A percentile compares a stretch with the other conserved stretches of the same genome.
Conservation (phyloP, 1,284 basidiomycete genomes). For the Leccinum subatratum region DNA sequence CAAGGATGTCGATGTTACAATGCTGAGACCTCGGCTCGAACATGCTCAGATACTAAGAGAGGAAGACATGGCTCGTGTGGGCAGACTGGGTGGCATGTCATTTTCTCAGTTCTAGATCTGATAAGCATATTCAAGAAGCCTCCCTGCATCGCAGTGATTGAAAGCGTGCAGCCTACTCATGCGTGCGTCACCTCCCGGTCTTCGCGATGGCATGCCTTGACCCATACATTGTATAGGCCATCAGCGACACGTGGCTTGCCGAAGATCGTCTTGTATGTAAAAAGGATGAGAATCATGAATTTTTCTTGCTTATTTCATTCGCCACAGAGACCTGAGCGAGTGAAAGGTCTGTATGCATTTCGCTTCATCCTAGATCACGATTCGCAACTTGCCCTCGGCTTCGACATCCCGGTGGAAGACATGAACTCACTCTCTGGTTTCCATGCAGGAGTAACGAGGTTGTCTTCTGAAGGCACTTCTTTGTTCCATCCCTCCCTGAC, state of each 20-base stretch:
- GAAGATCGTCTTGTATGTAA: slow-evolving; percentile 71
- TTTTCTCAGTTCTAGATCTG: slow-evolving; percentile 1
- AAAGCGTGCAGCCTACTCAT: slow-evolving; percentile 86
- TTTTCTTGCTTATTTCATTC: neutral
- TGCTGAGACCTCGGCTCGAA: slow-evolving; percentile 78
- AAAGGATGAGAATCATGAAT: neutral
- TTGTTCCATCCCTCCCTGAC: neutral
- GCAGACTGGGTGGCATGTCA: slow-evolving; percentile 64
- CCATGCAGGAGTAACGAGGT: slow-evolving; percentile 79
- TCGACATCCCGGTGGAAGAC: slow-evolving; percentile 85
- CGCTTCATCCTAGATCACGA: slow-evolving; percentile 61
- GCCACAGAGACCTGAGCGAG: slow-evolving; percentile 70
- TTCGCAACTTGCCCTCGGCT: slow-evolving; percentile 69
- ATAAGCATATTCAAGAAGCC: neutral
- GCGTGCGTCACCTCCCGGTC: slow-evolving; percentile 46
- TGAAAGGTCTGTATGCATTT: slow-evolving; percentile 85
- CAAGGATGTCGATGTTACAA: slow-evolving; percentile 52
- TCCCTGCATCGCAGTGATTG: slow-evolving; percentile 49
- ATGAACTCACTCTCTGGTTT: slow-evolving; percentile 76
- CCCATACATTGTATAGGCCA: slow-evolving; percentile 38
- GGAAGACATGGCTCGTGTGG: slow-evolving; percentile 70
- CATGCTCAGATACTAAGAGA: slow-evolving; percentile 82
- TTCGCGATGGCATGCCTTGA: neutral
- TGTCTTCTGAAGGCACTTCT: slow-evolving; percentile 67
- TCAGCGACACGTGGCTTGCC: slow-evolving; percentile 87